A percentile compares a stretch with the other conserved stretches of the same genome.
These are phyloP conservation scores for Candida xiaguanensis DNA, from an alignment of 805 yeast species.

Conservation along the genomic window DNA sequence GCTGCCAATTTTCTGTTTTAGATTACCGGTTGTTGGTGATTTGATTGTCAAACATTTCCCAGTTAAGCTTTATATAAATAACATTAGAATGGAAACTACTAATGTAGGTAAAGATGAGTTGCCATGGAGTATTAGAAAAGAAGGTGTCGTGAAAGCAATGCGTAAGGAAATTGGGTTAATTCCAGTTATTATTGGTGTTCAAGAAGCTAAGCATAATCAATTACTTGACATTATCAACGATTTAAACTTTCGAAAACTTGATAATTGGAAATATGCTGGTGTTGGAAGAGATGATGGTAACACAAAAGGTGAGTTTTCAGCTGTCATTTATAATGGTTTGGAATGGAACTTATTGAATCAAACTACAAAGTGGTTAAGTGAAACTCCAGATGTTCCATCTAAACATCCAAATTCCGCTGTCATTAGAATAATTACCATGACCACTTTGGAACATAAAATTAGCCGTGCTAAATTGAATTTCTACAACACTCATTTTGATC, in stretches of 20 bases:
- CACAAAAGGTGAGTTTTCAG: conserved; percentile 25
- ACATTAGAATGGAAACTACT: too few relatives aligned
- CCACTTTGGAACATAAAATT: conserved; percentile 21
- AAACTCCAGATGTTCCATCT: conserved; percentile 22
- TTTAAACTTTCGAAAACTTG: too few relatives aligned
- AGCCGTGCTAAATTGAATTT: conserved; percentile 17
- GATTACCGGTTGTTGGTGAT: too few relatives aligned
- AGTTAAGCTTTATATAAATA: too few relatives aligned
- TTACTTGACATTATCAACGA: conserved; percentile 25
- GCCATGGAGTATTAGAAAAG: conserved; percentile 7
- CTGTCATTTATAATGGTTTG: conserved; percentile 19
- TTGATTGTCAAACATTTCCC: too few relatives aligned
- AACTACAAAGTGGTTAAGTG: conserved; percentile 24
- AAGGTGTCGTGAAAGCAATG: conserved; percentile 24
- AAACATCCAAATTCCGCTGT: conserved; percentile 48
- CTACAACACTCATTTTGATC: conserved; percentile 41
- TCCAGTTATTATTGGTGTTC: conserved; percentile 40
- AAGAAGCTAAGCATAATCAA: conserved; percentile 37
- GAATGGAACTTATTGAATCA: conserved; percentile 22
- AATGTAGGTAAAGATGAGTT: background rate
- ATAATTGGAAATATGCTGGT: conserved; percentile 23
- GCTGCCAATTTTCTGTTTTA: too few relatives aligned
- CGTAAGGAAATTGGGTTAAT: conserved; percentile 1
- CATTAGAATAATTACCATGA: conserved; percentile 37
- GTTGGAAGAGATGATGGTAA: conserved; percentile 30